These are phyloP conservation scores for Teratosphaeria destructans DNA, from an alignment of 2,329 filamentous ascomycete species.

Conservation along the genomic window DNA sequence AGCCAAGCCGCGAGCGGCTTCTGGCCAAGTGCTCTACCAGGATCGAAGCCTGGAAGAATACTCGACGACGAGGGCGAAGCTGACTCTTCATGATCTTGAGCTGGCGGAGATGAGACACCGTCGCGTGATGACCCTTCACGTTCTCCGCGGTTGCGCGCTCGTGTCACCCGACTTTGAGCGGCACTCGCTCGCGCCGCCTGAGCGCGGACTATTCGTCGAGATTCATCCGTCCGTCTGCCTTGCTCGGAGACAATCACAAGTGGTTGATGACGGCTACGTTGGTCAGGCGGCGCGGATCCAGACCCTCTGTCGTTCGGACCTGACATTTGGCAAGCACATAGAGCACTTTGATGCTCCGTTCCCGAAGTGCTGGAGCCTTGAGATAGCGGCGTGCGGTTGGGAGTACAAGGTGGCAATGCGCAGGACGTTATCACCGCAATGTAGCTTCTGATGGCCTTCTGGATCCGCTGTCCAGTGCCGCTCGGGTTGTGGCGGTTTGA, in stretches of 20 bases:
- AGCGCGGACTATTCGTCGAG: conserved; percentile 22
- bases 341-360: not conserved
- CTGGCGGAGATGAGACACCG: conserved; percentile 1
- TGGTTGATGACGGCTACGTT: conserved; percentile 11
- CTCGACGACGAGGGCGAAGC: not conserved
- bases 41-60: not conserved
- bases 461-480: not conserved
- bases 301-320: conserved; percentile 1
- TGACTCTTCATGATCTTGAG: conserved; percentile 2
- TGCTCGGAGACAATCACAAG: conserved; percentile 25
- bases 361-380: not conserved
- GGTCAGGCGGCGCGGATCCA: conserved; percentile 1
- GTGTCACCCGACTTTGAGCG: conserved; percentile 22
- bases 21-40: not conserved
- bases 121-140: conserved; percentile 13
- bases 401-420: not conserved
- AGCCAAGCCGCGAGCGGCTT: conserved; percentile 5
- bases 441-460: not conserved
- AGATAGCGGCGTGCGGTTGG: not conserved
- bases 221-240: conserved; percentile 21
- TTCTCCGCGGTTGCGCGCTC: conserved; percentile 23
- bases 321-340: conserved; percentile 2
- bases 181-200: conserved; percentile 26
- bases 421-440: not conserved
- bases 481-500: not conserved